Conservation (phyloP, 73 alveolate species). For the Blepharisma stoltei region DNA sequence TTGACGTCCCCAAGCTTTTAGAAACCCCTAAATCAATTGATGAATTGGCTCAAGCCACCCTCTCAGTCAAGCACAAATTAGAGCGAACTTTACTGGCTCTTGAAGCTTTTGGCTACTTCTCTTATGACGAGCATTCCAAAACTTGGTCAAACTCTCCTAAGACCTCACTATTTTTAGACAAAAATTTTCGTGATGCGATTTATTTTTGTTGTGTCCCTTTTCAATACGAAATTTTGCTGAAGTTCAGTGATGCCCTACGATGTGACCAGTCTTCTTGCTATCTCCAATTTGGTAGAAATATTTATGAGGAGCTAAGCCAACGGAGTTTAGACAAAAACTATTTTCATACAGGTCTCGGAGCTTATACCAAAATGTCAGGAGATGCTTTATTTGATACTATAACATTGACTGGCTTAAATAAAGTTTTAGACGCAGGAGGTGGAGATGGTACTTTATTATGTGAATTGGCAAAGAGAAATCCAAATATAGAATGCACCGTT, state of each 20-base stretch:
- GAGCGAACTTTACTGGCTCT: background rate
- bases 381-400: background rate
- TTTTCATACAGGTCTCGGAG: too few species aligned
- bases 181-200: background rate
- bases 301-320: background rate
- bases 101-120: background rate
- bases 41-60: background rate
- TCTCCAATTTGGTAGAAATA: background rate
- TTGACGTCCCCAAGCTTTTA: background rate
- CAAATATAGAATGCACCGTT: background rate
- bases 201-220: background rate
- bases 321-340: background rate
- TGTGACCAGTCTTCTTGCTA: too few species aligned
- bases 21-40: background rate
- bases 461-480: background rate
- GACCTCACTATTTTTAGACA: background rate
- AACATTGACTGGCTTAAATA: background rate
- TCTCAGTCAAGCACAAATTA: background rate
- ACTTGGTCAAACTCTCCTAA: background rate
- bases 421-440: background rate
- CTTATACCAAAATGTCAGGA: background rate
- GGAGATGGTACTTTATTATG: background rate
- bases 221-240: background rate
- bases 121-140: background rate
- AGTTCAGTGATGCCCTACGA: background rate